Conservation (phyloP, 78 protist species). For the Thecamonas trahens region DNA sequence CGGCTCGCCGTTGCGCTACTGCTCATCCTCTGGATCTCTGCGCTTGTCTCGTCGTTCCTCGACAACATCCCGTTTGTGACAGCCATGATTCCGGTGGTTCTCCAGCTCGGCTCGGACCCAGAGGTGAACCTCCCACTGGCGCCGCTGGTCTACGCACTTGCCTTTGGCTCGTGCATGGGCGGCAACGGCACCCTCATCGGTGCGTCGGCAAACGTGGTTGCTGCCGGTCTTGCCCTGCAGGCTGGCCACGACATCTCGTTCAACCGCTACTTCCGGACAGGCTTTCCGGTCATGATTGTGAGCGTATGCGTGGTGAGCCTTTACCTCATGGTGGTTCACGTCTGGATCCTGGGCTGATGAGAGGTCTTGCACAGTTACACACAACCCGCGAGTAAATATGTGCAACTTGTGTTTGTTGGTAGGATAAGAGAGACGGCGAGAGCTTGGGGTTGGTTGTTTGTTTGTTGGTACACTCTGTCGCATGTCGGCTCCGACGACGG, state of each 20-base stretch:
- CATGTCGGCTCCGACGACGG: no score
- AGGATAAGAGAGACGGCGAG: no score
- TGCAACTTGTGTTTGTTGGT: no score
- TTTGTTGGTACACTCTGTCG: no score
- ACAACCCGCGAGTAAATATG: no score
- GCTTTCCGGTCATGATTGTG: neutral
- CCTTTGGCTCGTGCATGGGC: constrained; percentile 70
- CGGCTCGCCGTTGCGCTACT: constrained; percentile 35
- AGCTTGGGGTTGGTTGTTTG: no score
- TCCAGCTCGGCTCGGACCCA: constrained; percentile 3
- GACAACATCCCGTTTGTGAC: constrained; percentile 64
- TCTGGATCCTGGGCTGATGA: no score
- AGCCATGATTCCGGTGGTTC: constrained; percentile 54
- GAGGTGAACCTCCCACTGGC: constrained; percentile 3
- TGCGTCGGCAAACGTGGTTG: constrained; percentile 27
- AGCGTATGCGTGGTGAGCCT: no score
- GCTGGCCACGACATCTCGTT: constrained; percentile 4
- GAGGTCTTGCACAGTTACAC: no score
- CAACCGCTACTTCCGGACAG: neutral
- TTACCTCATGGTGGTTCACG: neutral
- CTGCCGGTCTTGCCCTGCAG: constrained; percentile 2
- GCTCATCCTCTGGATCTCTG: constrained; percentile 51
- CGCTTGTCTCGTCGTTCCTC: constrained; percentile 42
- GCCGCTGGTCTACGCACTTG: constrained; percentile 67
- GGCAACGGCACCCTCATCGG: constrained; percentile 73